Base-by-base conservation (phyloP, 768 basidiomycete genomes). In the Lentinula guzmanii region DNA sequence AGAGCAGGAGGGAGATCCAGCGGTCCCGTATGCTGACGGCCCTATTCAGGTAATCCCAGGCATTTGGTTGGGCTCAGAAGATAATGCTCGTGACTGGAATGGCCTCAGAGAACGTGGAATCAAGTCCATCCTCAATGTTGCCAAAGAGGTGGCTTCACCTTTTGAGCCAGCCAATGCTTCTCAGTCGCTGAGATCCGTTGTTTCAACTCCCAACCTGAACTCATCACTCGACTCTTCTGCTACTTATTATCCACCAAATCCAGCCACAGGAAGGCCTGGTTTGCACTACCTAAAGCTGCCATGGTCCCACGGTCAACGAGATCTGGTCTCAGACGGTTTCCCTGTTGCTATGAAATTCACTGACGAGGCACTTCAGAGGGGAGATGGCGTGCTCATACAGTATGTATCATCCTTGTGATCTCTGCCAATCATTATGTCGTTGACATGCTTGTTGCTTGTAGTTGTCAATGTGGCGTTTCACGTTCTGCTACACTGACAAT, bases 271-370 rank as follows among this genome's bases (percentile, higher is more conserved):
- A 59, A 81, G 91, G 65, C 91, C 93, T 0, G 80, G 79, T 16
- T 85, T 94, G 81, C 85, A 93, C 72, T 95, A 95, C 70, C 87
- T 93, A 74, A 93, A 93, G 72, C 83, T 95, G 31, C 82, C 82
- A 56, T 96, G 94, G 95, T 94, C 92, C 24, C 94, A 96, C 70
- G 94, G 94, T n/a, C 91, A 95, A 74, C 82, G 89, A 60, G 89
- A 96, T 71, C 84, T 96, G 42, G 91, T 93, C 65, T 74, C 84
- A 2, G 75, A 83, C 43, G 93, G 92, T 52, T 93, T 95, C 73
- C 84, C 85, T 55, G 81, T 78, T 7, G 94, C 89, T 5, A 92
- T 95, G 85, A 72, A 81, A 18, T 95, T 94, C 64, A 82, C 89
- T 61, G 93, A 95, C 71, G 82, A 84, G 37, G 87, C 90, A 52